Conservation (phyloP, 805 yeast species). For the Candida nitratophila region DNA sequence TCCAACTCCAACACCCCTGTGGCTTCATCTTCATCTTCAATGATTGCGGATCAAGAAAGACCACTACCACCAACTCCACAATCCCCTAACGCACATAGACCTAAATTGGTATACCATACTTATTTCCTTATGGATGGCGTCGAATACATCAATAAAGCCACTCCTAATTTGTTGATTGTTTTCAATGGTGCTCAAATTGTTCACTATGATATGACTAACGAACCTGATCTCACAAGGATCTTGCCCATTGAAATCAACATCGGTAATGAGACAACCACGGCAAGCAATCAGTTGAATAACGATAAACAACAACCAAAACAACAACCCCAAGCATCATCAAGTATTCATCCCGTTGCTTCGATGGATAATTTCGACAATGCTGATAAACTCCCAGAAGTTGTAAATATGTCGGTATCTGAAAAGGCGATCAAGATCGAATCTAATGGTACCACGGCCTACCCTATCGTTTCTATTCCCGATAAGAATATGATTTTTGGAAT, state of each 20-base stretch:
- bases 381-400: no score
- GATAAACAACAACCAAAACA: not conserved
- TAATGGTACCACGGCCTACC: conserved; percentile 36
- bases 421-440: conserved; percentile 13
- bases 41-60: not conserved
- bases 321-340: not conserved
- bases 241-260: conserved; percentile 23
- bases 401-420: not conserved
- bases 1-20: no score
- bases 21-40: no score
- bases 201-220: conserved; percentile 22
- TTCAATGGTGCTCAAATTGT: conserved; percentile 28
- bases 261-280: conserved; percentile 21
- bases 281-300: not conserved
- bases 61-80: not conserved
- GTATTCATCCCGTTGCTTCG: no score
- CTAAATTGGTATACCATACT: conserved; percentile 16
- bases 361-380: no score
- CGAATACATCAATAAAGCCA: conserved; percentile 25
- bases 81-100: not conserved
- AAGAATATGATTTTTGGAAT: conserved; percentile 44
- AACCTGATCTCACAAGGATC: conserved; percentile 14
- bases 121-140: conserved; percentile 17
- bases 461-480: conserved; percentile 36
- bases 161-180: conserved; percentile 17